phyloP scores from a whole-genome alignment of 768 basidiomycete species.

The Collybiopsis confluens region DNA sequence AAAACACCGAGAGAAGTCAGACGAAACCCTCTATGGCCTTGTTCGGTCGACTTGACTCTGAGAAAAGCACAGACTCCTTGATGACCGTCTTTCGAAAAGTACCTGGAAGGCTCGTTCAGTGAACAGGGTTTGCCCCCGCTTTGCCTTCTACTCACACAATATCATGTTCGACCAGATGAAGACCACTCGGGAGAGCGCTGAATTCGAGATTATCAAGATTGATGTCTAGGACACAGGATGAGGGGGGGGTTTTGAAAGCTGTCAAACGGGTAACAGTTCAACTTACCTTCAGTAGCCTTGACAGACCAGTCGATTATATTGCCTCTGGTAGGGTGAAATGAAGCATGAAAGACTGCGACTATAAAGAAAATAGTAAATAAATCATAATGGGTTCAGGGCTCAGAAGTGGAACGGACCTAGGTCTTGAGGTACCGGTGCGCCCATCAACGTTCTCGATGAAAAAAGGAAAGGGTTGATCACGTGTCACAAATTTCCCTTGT shows the following conservation, averaged over 20 bases:
- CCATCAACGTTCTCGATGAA: background rate
- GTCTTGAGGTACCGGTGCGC: background rate
- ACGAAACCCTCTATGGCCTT: conserved; percentile 75
- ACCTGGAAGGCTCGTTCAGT: conserved; percentile 33
- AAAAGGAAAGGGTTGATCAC: conserved; percentile 2
- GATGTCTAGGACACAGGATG: conserved; percentile 53
- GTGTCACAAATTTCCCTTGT: background rate
- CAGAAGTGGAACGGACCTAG: conserved; percentile 6
- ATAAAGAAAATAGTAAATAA: background rate
- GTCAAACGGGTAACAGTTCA: too few relatives aligned
- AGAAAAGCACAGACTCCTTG: conserved; percentile 75
- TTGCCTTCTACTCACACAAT: conserved; percentile 53
- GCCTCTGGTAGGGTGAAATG: conserved; percentile 81
- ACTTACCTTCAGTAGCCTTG: conserved; percentile 63
- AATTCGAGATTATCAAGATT: conserved; percentile 73
- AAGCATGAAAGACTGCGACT: conserved; percentile 84
- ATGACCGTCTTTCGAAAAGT: conserved; percentile 67
- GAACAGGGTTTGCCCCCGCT: background rate
- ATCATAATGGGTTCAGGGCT: too few relatives aligned
- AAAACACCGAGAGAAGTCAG: conserved; percentile 77
- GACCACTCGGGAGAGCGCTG: conserved; percentile 74
- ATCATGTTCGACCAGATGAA: conserved; percentile 76
- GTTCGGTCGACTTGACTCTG: conserved; percentile 60
- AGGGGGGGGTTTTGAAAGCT: too few relatives aligned
- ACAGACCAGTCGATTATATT: conserved; percentile 78